Evolutionary conservation across 225 moss, liverwort and hornwort genomes (phyloP), one percentile per base, ranked within the genome.

Genomic region (Pseudoscleropodium purum): DNA sequence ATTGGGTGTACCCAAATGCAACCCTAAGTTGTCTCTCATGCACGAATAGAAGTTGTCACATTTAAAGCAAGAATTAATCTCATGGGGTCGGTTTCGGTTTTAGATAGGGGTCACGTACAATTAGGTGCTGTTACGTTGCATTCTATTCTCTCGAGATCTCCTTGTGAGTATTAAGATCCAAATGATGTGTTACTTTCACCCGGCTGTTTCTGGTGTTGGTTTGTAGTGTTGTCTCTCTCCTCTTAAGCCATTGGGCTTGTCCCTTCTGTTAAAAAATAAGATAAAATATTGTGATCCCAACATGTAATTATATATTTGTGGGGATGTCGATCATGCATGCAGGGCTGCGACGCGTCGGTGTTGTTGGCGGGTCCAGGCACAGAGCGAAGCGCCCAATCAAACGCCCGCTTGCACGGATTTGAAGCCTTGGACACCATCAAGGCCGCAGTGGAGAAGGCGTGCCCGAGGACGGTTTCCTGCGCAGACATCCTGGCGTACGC

Each of bases 401-500:
- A 93, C 88, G 2, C 31, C 5, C 10, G 3, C 4, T n/a, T 92
- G 67, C 82, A 89, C 45, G 92, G 93, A 4, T 93, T 87, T 36
- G 89, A 91, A 6, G 89, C 47, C 36, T 66, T 93, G 10, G 93
- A 92, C 52, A 41, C 45, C 10, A 85, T 87, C 49, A 93, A 91
- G 30, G 8, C 86, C 11, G 88, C 54, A 2, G 31, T 92, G 43
- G 92, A 93, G 93, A 51, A 86, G 63, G 89, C 18, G 3, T 91
- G 92, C 66, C 91, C 88, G 3, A 49, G 77, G 34, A 82, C 79
- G 3, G 91, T 93, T 16, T 93, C 92, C 1, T 93, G 93, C 27
- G 92, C 93, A 13, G 92, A 92, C 52, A 91, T 93, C 59, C 68
- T 93, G 66, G 92, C 93, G 3, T 92, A 76, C 36, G 92, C 93